A percentile compares a stretch with the other conserved stretches of the same genome.
Conservation (phyloP, 495 filamentous ascomycete species). For the Aspergillus bertholletiae region DNA sequence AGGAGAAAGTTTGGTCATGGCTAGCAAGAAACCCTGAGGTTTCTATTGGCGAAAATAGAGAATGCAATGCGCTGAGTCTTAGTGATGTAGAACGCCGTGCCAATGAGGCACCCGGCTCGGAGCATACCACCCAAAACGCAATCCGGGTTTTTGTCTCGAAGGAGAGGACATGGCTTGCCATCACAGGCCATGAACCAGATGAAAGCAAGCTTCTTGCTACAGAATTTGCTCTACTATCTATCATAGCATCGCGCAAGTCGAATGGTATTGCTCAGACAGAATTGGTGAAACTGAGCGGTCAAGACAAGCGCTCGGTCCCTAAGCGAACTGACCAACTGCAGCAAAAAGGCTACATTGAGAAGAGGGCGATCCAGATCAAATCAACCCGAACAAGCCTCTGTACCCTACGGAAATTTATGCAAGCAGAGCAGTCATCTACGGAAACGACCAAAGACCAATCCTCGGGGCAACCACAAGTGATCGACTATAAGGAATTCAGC, state of each 20-base stretch:
- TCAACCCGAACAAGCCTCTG: constrained; percentile 64
- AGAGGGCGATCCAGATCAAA: constrained; percentile 62
- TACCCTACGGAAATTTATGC: constrained; percentile 59
- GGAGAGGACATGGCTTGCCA: constrained; percentile 68
- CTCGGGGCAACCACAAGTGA: constrained; percentile 13
- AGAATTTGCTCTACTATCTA: constrained; percentile 73
- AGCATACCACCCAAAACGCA: not conserved
- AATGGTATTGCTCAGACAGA: constrained; percentile 77
- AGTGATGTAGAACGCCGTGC: constrained; percentile 37
- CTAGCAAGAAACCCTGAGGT: constrained; percentile 51
- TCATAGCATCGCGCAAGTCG: constrained; percentile 69
- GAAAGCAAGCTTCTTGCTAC: constrained; percentile 58
- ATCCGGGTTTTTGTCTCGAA: constrained; percentile 56
- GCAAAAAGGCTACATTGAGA: constrained; percentile 80
- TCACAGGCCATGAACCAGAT: constrained; percentile 79
- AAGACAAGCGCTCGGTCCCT: constrained; percentile 87
- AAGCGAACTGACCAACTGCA: constrained; percentile 72
- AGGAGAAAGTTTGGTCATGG: constrained; percentile 57
- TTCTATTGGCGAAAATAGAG: constrained; percentile 37
- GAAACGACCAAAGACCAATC: not conserved
- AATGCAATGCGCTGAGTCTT: constrained; percentile 44
- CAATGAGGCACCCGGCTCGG: not conserved
- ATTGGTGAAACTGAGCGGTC: constrained; percentile 68
- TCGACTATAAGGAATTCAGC: constrained; percentile 44
- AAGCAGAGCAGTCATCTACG: constrained; percentile 8